Conservation (phyloP, 305 asterid genomes). For the Andrographis paniculata region DNA sequence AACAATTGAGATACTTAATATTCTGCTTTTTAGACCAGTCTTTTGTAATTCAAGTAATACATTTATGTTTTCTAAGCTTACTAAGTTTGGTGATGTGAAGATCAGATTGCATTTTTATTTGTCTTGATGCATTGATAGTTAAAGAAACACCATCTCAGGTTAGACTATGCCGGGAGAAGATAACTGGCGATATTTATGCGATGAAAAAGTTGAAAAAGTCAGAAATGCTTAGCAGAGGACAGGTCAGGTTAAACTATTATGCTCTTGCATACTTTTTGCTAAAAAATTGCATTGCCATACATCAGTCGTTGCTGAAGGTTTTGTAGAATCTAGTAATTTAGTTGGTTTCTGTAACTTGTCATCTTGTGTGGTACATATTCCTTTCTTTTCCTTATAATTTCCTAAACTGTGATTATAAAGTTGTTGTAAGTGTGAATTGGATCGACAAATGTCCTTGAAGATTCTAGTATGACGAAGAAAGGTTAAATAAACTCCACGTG, state of each 20-base stretch:
- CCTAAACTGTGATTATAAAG: neutral
- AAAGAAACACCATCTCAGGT: conserved; percentile 37
- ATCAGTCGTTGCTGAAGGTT: neutral
- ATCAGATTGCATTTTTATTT: neutral
- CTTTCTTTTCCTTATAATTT: neutral
- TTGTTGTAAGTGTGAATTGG: no score
- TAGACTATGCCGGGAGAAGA: conserved; percentile 65
- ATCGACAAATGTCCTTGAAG: no score
- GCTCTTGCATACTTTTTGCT: neutral
- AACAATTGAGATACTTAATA: neutral
- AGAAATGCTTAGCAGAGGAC: conserved; percentile 90
- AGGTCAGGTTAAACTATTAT: conserved; percentile 35
- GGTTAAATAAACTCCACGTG: no score
- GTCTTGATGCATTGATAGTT: conserved; percentile 14
- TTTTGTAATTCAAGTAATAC: neutral
- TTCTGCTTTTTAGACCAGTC: neutral
- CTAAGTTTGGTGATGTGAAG: neutral
- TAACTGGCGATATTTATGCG: conserved; percentile 69
- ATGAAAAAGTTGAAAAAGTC: conserved; percentile 90
- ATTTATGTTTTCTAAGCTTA: neutral
- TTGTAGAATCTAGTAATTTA: neutral
- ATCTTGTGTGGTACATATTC: no score
- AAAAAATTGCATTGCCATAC: neutral
- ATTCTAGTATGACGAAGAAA: no score
- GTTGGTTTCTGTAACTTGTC: neutral